phyloP scores from a whole-genome alignment of 352 stramenopile species.

The Pythium vanterpoolii region DNA sequence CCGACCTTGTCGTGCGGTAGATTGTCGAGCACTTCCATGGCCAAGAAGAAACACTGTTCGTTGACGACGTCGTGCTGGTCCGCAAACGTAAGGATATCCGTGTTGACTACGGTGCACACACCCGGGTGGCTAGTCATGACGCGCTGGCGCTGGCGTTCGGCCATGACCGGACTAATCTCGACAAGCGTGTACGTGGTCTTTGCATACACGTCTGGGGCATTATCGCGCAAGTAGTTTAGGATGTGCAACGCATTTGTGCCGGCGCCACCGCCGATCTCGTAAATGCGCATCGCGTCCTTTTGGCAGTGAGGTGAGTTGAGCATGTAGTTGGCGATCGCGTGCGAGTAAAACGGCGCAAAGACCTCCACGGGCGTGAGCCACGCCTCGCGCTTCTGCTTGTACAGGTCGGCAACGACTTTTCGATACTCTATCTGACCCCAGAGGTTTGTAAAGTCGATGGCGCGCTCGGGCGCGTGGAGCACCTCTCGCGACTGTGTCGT shows the following conservation, averaged over 20 bases:
- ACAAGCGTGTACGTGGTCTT: conserved; percentile 86
- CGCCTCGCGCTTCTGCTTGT: conserved; percentile 65
- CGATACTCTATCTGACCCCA: conserved; percentile 77
- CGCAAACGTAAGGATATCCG: conserved; percentile 75
- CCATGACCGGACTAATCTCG: conserved; percentile 88
- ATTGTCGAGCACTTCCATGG: conserved; percentile 90
- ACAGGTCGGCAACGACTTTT: conserved; percentile 54
- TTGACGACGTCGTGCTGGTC: conserved; percentile 50
- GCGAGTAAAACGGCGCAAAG: conserved; percentile 86
- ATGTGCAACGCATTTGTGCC: conserved; percentile 90
- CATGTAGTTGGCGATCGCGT: conserved; percentile 88
- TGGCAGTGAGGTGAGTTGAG: conserved; percentile 59
- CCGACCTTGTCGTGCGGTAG: conserved; percentile 89
- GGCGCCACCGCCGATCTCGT: conserved; percentile 85
- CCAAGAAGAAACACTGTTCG: conserved; percentile 74
- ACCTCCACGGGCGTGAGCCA: conserved; percentile 91
- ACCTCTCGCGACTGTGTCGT: conserved; percentile 71
- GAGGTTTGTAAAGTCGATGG: conserved; percentile 76
- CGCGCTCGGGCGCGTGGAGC: conserved; percentile 53
- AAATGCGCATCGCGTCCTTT: conserved; percentile 45
- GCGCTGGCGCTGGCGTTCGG: conserved; percentile 67
- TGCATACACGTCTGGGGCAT: conserved; percentile 74
- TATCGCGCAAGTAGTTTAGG: conserved; percentile 78
- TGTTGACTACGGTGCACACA: conserved; percentile 72
- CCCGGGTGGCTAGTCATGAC: conserved; percentile 54